These are phyloP conservation scores for Chondrus crispus DNA, from an alignment of 23 red algal genomes.

Conservation along the genomic window DNA sequence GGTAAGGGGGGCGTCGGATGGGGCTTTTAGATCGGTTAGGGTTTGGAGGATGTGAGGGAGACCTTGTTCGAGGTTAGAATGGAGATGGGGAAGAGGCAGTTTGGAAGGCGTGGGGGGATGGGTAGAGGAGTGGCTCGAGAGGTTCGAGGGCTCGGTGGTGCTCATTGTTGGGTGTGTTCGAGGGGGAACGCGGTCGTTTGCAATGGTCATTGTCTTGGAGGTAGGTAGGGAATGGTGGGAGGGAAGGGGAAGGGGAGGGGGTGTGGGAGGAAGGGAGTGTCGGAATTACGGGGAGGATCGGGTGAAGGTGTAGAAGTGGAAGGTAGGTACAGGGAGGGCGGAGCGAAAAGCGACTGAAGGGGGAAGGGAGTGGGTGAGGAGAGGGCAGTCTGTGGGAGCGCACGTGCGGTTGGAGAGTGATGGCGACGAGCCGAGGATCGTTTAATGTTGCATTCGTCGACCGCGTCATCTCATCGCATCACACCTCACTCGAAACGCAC, in stretches of 20 bases:
- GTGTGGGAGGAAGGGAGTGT: neutral
- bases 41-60: neutral
- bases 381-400: neutral
- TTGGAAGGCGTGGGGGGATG: neutral
- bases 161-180: neutral
- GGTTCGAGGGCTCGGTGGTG: neutral
- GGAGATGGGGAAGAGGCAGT: neutral
- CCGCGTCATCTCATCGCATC: too few relatives aligned
- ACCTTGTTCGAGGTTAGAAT: neutral
- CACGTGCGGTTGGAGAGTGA: neutral
- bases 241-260: neutral
- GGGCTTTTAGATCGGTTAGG: neutral
- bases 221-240: neutral
- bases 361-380: neutral
- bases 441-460: too few relatives aligned
- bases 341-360: neutral
- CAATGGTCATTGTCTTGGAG: neutral
- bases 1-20: conserved; percentile 20
- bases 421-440: too few relatives aligned
- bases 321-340: neutral
- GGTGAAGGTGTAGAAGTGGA: neutral
- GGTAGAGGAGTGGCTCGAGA: neutral
- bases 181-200: neutral
- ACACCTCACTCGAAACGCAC: too few relatives aligned
- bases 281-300: neutral